These are phyloP conservation scores for Pseudopyricularia cyperi DNA, from an alignment of 2,329 filamentous ascomycete species.

Conservation along the genomic window DNA sequence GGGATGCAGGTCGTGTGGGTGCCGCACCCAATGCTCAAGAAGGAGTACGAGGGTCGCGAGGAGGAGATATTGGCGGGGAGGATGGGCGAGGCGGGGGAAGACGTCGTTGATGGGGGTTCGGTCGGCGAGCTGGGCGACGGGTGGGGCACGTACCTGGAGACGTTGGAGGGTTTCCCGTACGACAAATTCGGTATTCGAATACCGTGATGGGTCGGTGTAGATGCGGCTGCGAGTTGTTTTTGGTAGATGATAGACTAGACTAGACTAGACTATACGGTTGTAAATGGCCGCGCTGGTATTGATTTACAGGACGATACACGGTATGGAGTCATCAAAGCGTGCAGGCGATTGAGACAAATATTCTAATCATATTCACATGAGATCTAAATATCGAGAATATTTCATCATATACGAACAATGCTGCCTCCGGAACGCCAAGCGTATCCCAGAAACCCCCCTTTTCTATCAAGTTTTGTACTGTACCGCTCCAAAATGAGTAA, in stretches of 20 bases:
- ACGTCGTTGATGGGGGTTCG: conserved; percentile 35
- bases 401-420: not conserved
- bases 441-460: not conserved
- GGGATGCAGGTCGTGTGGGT: conserved; percentile 94
- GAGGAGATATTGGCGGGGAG: conserved; percentile 70
- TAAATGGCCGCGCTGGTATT: no score
- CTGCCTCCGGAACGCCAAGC: not conserved
- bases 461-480: not conserved
- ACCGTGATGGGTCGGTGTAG: conserved; percentile 11
- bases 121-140: conserved; percentile 45
- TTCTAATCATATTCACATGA: no score
- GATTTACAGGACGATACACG: no score
- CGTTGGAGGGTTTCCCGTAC: conserved; percentile 43
- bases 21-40: conserved; percentile 66
- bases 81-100: conserved; percentile 51
- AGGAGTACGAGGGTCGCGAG: conserved; percentile 66
- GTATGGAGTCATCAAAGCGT: no score
- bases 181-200: conserved; percentile 45
- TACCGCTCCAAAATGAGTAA: not conserved
- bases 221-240: no score
- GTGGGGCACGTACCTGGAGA: conserved; percentile 42
- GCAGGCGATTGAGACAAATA: no score
- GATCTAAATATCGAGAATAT: no score
- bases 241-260: no score
- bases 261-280: no score